Evolutionary conservation across 305 asterid species (phyloP).

Genomic region (Solanum chacoense): DNA sequence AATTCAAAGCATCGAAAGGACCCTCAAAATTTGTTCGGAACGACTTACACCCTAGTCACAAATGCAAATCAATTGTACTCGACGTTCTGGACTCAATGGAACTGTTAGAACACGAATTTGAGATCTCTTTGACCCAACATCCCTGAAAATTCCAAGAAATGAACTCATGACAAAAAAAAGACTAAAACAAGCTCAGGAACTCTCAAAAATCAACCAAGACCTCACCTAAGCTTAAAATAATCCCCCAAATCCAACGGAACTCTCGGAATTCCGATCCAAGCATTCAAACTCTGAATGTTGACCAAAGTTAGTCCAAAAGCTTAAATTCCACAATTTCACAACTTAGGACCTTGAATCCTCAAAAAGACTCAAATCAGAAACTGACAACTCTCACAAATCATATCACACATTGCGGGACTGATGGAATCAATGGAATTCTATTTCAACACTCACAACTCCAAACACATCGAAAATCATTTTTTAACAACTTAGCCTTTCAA

Average conservation of each 20-base stretch:
- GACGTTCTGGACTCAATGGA: neutral
- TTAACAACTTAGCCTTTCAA: neutral
- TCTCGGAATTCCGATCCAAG: too few relatives aligned
- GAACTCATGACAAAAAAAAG: neutral
- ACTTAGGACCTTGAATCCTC: neutral
- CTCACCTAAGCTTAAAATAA: too few relatives aligned
- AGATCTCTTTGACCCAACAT: neutral
- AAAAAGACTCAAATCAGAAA: too few relatives aligned
- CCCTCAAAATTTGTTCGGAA: fast-evolving
- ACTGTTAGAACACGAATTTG: too few relatives aligned
- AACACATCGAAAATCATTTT: neutral
- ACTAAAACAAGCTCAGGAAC: neutral
- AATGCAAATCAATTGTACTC: neutral
- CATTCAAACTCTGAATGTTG: neutral
- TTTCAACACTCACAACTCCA: neutral
- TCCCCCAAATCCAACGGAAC: neutral
- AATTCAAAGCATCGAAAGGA: neutral
- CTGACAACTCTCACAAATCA: neutral
- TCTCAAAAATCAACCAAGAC: neutral
- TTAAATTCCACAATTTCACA: too few relatives aligned
- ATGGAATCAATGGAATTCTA: too few relatives aligned
- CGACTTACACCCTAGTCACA: neutral
- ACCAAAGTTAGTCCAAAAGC: neutral
- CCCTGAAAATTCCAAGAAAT: neutral
- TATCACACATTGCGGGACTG: neutral